Evolutionary conservation across 1,284 basidiomycete species (phyloP).

Genomic region (Moesziomyces antarcticus): DNA sequence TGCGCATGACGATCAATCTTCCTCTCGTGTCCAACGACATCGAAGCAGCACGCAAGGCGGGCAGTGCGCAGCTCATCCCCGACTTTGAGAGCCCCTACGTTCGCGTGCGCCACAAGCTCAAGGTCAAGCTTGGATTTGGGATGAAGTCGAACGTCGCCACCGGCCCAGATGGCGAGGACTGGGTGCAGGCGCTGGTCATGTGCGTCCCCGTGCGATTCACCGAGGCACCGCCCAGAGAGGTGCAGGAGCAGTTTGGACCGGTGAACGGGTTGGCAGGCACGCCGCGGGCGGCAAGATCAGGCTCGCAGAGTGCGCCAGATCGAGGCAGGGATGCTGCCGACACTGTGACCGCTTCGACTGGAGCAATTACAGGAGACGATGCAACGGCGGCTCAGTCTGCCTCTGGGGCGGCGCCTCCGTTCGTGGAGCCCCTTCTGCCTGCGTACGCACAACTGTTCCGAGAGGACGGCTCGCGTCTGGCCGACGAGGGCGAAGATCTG

Average conservation of each 20-base stretch:
- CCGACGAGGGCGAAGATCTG: slow-evolving; percentile 64
- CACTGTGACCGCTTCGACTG: not conserved
- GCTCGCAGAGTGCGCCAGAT: too few species aligned
- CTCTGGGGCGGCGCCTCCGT: slow-evolving; percentile 2
- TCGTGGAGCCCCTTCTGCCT: slow-evolving; percentile 55
- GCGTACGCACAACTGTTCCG: slow-evolving; percentile 67
- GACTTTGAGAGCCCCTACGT: slow-evolving; percentile 66
- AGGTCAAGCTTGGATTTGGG: slow-evolving; percentile 66
- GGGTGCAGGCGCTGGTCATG: slow-evolving; percentile 65
- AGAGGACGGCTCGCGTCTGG: slow-evolving; percentile 66
- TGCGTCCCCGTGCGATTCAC: slow-evolving; percentile 67
- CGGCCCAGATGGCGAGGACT: slow-evolving; percentile 41
- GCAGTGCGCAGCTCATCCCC: slow-evolving; percentile 56
- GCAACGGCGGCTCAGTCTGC: not conserved
- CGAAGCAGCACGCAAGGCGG: slow-evolving; percentile 29
- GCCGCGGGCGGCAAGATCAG: too few species aligned
- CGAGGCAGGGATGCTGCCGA: too few species aligned
- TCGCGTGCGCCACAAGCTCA: slow-evolving; percentile 66
- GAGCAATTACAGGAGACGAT: not conserved
- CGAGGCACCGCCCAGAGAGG: slow-evolving; percentile 63
- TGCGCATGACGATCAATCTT: slow-evolving; percentile 66
- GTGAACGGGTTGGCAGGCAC: slow-evolving; percentile 1
- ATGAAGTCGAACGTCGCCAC: slow-evolving; percentile 42
- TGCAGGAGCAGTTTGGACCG: slow-evolving; percentile 62
- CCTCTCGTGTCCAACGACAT: slow-evolving; percentile 54